Percentiles rank a stretch among this genome's conserved stretches.
These are phyloP conservation scores for Aspergillus chevalieri DNA, from an alignment of 2,329 filamentous ascomycete genomes.

Conservation along the genomic window DNA sequence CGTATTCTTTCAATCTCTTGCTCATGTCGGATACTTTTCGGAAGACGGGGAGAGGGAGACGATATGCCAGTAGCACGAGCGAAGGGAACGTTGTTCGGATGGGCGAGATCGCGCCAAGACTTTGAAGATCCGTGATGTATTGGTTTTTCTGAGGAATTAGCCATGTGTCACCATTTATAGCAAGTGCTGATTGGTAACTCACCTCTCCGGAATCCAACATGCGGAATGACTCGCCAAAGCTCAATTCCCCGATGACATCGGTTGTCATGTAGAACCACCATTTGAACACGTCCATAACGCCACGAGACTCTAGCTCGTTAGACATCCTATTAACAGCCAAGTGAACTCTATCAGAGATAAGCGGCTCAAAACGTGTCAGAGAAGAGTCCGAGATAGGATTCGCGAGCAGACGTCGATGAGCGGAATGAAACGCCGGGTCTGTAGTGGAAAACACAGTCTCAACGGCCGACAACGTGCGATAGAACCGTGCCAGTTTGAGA, in stretches of 20 bases:
- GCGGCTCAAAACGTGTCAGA: conserved; percentile 1
- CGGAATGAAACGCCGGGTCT: conserved; percentile 29
- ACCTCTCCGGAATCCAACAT: conserved; percentile 48
- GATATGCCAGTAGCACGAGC: conserved; percentile 12
- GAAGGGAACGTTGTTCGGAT: conserved; percentile 21
- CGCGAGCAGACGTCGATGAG: conserved; percentile 26
- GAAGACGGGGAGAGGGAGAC: conserved; percentile 21
- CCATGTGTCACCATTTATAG: neutral
- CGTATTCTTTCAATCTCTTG: conserved; percentile 17
- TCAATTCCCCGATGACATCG: conserved; percentile 50
- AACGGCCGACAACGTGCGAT: conserved; percentile 17
- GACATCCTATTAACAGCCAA: conserved; percentile 41
- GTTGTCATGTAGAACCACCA: conserved; percentile 52
- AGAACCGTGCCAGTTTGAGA: conserved; percentile 28
- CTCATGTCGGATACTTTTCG: conserved; percentile 11
- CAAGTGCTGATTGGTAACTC: conserved; percentile 23
- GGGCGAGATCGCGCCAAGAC: conserved; percentile 8
- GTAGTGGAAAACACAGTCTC: conserved; percentile 38
- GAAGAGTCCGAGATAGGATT: conserved; percentile 38
- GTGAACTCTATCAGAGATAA: conserved; percentile 28
- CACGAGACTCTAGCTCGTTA: conserved; percentile 36
- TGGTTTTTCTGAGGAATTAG: conserved; percentile 32
- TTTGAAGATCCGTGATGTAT: conserved; percentile 37
- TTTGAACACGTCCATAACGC: conserved; percentile 44
- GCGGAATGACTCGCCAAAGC: conserved; percentile 51